These are phyloP conservation scores for Simplicillium aogashimaense DNA, from an alignment of 2,329 filamentous ascomycete genomes.

Conservation along the genomic window DNA sequence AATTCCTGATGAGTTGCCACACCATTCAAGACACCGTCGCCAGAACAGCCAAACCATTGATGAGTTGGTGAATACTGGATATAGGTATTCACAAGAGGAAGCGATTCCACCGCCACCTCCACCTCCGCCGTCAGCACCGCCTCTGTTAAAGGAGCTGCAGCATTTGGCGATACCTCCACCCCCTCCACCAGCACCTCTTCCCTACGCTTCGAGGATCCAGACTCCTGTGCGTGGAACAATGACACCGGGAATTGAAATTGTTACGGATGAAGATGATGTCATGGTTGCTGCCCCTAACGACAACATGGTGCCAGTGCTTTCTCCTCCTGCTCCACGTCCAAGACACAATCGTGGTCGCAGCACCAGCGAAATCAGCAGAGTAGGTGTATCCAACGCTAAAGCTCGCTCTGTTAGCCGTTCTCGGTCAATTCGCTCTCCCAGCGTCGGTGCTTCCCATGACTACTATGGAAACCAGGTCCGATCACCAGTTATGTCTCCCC, in stretches of 20 bases:
- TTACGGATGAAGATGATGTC: slow-evolving; percentile 50
- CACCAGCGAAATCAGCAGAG: slow-evolving; percentile 39
- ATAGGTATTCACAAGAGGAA: slow-evolving; percentile 41
- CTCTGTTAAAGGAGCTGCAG: slow-evolving; percentile 51
- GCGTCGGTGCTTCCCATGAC: not conserved
- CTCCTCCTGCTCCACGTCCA: slow-evolving; percentile 32
- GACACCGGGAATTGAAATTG: slow-evolving; percentile 52
- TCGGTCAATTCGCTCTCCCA: slow-evolving; percentile 27
- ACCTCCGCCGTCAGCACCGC: slow-evolving; percentile 33
- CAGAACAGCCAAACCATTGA: slow-evolving; percentile 30
- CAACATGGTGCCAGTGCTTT: slow-evolving; percentile 31
- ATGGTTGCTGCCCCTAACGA: slow-evolving; percentile 27
- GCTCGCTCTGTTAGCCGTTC: slow-evolving; percentile 51
- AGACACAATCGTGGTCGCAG: slow-evolving; percentile 48
- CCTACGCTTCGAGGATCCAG: slow-evolving; percentile 26
- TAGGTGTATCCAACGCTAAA: slow-evolving; percentile 44
- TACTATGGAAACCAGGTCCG: not conserved
- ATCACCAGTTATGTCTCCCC: slow-evolving; percentile 10
- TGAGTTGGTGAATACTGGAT: slow-evolving; percentile 28
- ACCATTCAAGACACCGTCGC: slow-evolving; percentile 17
- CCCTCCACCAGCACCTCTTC: slow-evolving; percentile 50
- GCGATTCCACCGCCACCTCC: slow-evolving; percentile 41
- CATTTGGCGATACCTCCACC: slow-evolving; percentile 52
- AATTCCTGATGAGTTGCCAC: slow-evolving; percentile 28
- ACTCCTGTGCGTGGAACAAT: slow-evolving; percentile 33